These are phyloP conservation scores for Solanum ossicruentum DNA, from an alignment of 257 asterid species.

Conservation along the genomic window DNA sequence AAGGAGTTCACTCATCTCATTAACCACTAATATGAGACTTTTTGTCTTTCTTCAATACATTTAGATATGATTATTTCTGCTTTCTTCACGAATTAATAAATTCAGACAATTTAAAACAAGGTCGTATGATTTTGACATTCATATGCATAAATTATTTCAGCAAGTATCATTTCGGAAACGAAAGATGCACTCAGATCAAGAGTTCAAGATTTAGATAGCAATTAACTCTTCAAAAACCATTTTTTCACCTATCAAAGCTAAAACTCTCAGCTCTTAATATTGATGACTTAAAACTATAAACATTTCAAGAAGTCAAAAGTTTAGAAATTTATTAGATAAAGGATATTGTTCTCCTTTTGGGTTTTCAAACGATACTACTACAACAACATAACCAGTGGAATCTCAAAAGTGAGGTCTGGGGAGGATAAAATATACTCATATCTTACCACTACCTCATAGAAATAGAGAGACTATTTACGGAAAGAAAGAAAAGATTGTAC, in stretches of 20 bases:
- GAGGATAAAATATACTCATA: too few species aligned
- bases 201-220: neutral
- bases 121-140: neutral
- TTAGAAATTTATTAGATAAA: too few species aligned
- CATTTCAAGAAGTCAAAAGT: neutral
- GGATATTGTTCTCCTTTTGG: neutral
- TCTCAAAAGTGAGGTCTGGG: too few species aligned
- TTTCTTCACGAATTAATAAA: neutral
- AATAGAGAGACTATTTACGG: too few species aligned
- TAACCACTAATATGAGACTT: too few species aligned
- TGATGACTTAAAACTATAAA: neutral
- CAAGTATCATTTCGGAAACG: neutral
- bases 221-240: neutral
- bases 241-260: neutral
- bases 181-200: neutral
- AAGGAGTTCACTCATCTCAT: too few species aligned
- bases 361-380: neutral
- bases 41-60: too few species aligned
- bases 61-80: neutral
- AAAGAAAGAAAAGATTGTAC: conserved; percentile 6
- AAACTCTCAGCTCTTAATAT: neutral
- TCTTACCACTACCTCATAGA: too few species aligned
- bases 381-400: too few species aligned
- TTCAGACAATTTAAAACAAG: neutral
- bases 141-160: neutral